Percentiles rank a stretch among this genome's conserved stretches.
These are phyloP conservation scores for Boletus reticulatus DNA, from an alignment of 768 basidiomycete species.

Conservation along the genomic window DNA sequence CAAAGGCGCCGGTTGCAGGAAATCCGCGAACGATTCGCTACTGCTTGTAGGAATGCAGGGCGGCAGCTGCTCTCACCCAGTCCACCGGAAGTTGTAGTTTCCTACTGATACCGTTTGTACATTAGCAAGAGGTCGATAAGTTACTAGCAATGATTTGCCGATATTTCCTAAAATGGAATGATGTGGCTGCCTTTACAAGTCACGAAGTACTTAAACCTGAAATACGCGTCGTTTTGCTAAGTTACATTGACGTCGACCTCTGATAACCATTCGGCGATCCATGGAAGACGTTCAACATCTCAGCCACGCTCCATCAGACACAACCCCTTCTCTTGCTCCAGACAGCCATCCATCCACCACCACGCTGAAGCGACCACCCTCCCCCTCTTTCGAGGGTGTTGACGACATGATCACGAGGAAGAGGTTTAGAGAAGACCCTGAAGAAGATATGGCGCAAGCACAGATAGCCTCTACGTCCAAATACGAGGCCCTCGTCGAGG, in stretches of 20 bases:
- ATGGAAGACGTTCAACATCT: constrained; percentile 16
- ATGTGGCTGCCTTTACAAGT: constrained; percentile 23
- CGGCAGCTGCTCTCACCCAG: constrained; percentile 42
- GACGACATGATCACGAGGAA: constrained; percentile 53
- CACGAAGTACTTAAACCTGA: constrained; percentile 22
- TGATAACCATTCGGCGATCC: constrained; percentile 12
- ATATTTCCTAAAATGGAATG: constrained; percentile 20
- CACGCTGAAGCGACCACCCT: constrained; percentile 58
- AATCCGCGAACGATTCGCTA: constrained; percentile 45
- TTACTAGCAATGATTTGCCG: constrained; percentile 5
- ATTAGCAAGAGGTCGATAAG: no score
- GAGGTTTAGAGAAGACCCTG: constrained; percentile 52
- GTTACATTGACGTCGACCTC: constrained; percentile 18
- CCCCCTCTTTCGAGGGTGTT: constrained; percentile 53
- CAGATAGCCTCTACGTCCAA: constrained; percentile 20
- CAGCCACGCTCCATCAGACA: background rate
- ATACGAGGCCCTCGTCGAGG: constrained; percentile 46
- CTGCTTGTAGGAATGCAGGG: constrained; percentile 48
- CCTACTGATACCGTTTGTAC: background rate
- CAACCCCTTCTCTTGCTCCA: constrained; percentile 5
- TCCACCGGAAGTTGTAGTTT: background rate
- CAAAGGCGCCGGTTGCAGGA: constrained; percentile 48
- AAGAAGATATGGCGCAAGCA: constrained; percentile 16
- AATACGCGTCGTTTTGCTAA: constrained; percentile 14
- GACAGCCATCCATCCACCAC: constrained; percentile 18